phyloP scores from a whole-genome alignment of 2,329 filamentous ascomycete genomes.

The Claviceps cyperi region DNA sequence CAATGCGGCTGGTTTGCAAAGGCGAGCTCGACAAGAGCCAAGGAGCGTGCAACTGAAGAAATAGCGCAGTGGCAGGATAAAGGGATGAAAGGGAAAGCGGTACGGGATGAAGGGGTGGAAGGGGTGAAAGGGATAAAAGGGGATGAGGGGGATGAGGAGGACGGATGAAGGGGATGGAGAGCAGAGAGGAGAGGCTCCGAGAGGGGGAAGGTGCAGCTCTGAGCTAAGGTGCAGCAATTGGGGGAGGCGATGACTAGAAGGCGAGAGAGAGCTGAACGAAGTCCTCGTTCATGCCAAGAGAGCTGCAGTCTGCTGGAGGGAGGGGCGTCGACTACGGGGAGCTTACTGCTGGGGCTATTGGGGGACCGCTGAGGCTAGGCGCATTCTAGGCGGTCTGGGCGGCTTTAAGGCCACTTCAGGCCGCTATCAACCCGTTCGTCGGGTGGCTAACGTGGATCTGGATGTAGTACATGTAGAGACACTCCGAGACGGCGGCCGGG shows the following conservation, averaged over 20 bases:
- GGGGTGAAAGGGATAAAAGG: background rate
- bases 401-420: background rate
- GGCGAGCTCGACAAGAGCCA: constrained; percentile 20
- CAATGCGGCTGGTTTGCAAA: constrained; percentile 12
- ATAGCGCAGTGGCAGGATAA: constrained; percentile 19
- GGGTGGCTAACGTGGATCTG: too few relatives aligned
- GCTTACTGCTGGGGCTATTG: too few relatives aligned
- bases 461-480: too few relatives aligned
- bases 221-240: constrained; percentile 10
- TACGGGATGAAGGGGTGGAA: constrained; percentile 28
- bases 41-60: constrained; percentile 21
- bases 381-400: background rate
- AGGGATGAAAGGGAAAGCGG: constrained; percentile 26
- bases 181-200: too few relatives aligned
- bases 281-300: too few relatives aligned
- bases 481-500: too few relatives aligned
- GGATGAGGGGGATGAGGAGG: constrained; percentile 10
- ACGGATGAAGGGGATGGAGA: constrained; percentile 29
- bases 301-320: too few relatives aligned
- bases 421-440: background rate
- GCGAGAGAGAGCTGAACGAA: background rate
- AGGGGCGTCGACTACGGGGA: too few relatives aligned
- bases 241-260: background rate
- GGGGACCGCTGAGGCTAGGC: too few relatives aligned
- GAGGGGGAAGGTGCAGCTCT: constrained; percentile 20